These are phyloP conservation scores for Thalassiosira hispida DNA, from an alignment of 352 stramenopile species.

Conservation along the genomic window DNA sequence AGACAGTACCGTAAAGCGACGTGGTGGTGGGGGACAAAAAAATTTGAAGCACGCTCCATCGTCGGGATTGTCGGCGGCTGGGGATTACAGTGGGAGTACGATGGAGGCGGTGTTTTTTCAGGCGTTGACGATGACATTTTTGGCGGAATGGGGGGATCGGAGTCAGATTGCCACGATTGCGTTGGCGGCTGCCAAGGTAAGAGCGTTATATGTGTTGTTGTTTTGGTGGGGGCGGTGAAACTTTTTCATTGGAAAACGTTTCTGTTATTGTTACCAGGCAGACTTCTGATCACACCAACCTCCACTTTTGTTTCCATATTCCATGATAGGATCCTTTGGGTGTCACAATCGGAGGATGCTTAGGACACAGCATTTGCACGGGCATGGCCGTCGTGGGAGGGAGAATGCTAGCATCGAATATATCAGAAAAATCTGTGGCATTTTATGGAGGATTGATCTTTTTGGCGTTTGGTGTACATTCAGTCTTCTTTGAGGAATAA, in stretches of 20 bases:
- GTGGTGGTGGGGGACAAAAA: conserved; percentile 32
- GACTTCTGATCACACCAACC: not conserved
- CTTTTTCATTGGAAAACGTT: no score
- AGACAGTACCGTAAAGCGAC: conserved; percentile 23
- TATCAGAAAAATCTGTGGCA: conserved; percentile 97
- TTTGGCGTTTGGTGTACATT: conserved; percentile 96
- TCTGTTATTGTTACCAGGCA: no score
- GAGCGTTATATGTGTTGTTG: conserved; percentile 7
- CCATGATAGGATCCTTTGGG: conserved; percentile 68
- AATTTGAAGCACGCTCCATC: conserved; percentile 31
- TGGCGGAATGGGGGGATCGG: conserved; percentile 98
- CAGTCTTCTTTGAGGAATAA: conserved; percentile 89
- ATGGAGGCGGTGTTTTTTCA: conserved; percentile 89
- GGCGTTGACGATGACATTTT: conserved; percentile 97
- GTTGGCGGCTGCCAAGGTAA: conserved; percentile 92
- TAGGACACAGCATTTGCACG: conserved; percentile 98
- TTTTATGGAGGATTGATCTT: conserved; percentile 96
- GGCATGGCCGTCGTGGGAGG: conserved; percentile 96
- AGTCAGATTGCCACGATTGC: conserved; percentile 99
- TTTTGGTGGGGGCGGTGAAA: no score
- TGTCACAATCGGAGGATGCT: conserved; percentile 94
- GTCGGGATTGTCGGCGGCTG: conserved; percentile 42
- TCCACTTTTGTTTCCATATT: conserved; percentile 10
- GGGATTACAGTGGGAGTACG: conserved; percentile 51
- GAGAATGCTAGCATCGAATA: conserved; percentile 96